Evolutionary conservation across 75 land plant species (phyloP).

Genomic region (Pinus tabuliformis): DNA sequence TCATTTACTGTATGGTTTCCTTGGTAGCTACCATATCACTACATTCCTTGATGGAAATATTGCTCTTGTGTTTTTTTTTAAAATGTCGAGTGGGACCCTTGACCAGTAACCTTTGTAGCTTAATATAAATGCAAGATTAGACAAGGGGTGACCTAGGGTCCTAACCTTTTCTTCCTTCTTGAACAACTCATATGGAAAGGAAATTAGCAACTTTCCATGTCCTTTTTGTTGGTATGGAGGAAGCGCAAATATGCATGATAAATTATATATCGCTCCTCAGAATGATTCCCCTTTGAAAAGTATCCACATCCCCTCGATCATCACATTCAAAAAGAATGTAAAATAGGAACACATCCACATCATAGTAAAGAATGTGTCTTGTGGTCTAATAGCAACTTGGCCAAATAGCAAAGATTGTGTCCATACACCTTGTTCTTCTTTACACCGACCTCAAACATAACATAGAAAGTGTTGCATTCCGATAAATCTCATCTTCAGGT

Average conservation of each 20-base stretch:
- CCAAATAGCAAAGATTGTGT: slow-evolving; percentile 91
- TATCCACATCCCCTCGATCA: slow-evolving; percentile 92
- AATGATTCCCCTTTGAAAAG: slow-evolving; percentile 97
- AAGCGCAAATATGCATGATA: slow-evolving; percentile 92
- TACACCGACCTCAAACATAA: slow-evolving; percentile 72
- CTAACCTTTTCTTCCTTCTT: slow-evolving; percentile 98
- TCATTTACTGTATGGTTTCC: slow-evolving; percentile 18
- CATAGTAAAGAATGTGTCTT: slow-evolving; percentile 86
- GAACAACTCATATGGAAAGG: slow-evolving; percentile 94
- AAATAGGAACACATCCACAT: slow-evolving; percentile 91
- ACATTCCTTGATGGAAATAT: slow-evolving; percentile 92
- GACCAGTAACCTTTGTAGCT: slow-evolving; percentile 97
- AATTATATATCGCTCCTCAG: slow-evolving; percentile 85
- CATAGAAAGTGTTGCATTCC: too few relatives aligned
- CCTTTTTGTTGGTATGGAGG: slow-evolving; percentile 98
- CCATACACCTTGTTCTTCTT: slow-evolving; percentile 73
- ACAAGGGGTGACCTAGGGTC: slow-evolving; percentile 93
- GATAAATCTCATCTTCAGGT: too few relatives aligned
- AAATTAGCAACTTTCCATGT: slow-evolving; percentile 95
- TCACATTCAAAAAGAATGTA: slow-evolving; percentile 97
- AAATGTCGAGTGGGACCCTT: slow-evolving; percentile 79
- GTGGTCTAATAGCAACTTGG: slow-evolving; percentile 93
- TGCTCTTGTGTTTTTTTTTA: slow-evolving; percentile 83
- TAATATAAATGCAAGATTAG: slow-evolving; percentile 75
- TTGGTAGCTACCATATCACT: slow-evolving; percentile 97